Evolutionary conservation across 352 stramenopile genomes (phyloP), one percentile per base, ranked within the genome.

Genomic region (Pythium angustatum): DNA sequence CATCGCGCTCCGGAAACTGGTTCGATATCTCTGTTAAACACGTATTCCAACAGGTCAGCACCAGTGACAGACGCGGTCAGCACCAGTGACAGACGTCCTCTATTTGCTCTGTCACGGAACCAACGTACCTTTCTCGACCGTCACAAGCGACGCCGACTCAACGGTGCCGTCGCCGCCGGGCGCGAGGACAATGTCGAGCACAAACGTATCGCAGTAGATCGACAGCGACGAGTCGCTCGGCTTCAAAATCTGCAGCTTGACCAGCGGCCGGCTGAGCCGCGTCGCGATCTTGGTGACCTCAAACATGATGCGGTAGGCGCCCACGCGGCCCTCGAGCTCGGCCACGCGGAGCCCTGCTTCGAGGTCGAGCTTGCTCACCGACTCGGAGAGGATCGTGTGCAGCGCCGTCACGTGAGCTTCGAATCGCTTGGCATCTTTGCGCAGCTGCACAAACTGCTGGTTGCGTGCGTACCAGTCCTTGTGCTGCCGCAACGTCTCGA

Each of bases 391-490:
- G 65, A 92, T 79, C 26, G 75, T 77, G 28, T 81, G 77, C 34
- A 96, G 68, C 10, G 85, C 81, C 47, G 76, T 69, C 47, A 96
- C 85, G 68, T 96, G 87, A 33, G 57, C 64, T 64, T 96, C 83
- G 56, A 92, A 83, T 27, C 83, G 81, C 69, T 91, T 90, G 21
- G 83, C 81, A 52, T 95, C 87, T 58, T 93, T 95, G 54, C 78
- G 78, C 15, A 95, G 71, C 69, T 95, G 87, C 58, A 95, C 87
- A 61, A 84, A 95, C 75, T 95, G 87, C 76, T 95, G 87, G 73
- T 95, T 95, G 59, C 87, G 87, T 43, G 71, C 81, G 68, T 93
- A 92, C 87, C 87, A 95, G 57, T 95, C 87, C 64, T 93, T 93
- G 67, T 95, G 87, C 69, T 95, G 81, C 66, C 92, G 91, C 64